Evolutionary conservation across 192 early-diverging fungal species (phyloP).

Genomic region (Gryganskiella cystojenkinii): DNA sequence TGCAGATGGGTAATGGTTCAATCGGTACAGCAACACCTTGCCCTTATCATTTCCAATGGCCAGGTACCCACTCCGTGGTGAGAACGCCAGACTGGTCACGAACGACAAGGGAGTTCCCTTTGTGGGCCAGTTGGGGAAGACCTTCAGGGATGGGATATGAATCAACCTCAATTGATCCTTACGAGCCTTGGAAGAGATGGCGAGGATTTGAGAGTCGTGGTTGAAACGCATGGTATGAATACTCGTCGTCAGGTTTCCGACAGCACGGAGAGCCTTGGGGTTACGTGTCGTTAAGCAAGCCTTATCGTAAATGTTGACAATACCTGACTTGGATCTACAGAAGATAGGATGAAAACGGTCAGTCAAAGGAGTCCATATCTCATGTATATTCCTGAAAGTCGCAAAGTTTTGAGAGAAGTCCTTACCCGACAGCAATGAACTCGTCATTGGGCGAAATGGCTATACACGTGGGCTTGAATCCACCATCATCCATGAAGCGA

Average conservation of each 20-base stretch:
- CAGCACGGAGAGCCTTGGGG: slow-evolving; percentile 78
- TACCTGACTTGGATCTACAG: slow-evolving; percentile 80
- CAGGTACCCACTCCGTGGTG: slow-evolving; percentile 91
- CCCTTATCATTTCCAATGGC: slow-evolving; percentile 94
- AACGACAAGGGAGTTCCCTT: slow-evolving; percentile 81
- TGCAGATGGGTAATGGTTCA: slow-evolving; percentile 71
- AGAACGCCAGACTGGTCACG: slow-evolving; percentile 84
- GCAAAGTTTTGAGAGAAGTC: neutral
- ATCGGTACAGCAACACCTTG: slow-evolving; percentile 85
- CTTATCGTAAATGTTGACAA: slow-evolving; percentile 91
- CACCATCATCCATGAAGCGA: slow-evolving; percentile 85
- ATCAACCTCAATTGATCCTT: slow-evolving; percentile 85
- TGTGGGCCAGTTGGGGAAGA: slow-evolving; percentile 98
- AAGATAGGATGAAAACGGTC: slow-evolving; percentile 16
- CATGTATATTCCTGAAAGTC: neutral
- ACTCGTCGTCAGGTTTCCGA: slow-evolving; percentile 88
- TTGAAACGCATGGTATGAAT: slow-evolving; percentile 83
- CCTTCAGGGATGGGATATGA: slow-evolving; percentile 82
- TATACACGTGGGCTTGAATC: slow-evolving; percentile 78
- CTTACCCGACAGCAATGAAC: slow-evolving; percentile 88
- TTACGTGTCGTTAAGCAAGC: slow-evolving; percentile 58
- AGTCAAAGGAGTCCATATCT: neutral
- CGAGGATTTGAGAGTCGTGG: slow-evolving; percentile 86
- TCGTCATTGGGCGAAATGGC: slow-evolving; percentile 77
- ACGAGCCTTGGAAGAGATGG: slow-evolving; percentile 76